Evolutionary conservation across 176 grass and related monocot genomes (phyloP).

Genomic region (Triticum monococcum): DNA sequence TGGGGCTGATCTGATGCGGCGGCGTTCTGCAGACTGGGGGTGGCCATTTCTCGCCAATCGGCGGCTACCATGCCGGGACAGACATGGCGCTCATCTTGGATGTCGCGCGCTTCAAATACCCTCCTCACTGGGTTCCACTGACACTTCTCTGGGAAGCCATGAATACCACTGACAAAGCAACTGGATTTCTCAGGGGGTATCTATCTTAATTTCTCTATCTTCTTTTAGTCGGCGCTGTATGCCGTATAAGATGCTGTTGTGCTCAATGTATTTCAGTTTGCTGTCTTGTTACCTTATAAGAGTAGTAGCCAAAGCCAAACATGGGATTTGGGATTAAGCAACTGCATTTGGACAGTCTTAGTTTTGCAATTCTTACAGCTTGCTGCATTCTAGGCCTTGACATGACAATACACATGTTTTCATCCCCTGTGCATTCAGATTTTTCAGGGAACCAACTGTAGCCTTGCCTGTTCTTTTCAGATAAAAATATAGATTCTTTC

Average conservation of each 20-base stretch:
- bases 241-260: background rate
- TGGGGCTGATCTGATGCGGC: background rate
- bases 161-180: slow-evolving; percentile 78
- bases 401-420: background rate
- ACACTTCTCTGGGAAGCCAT: slow-evolving; percentile 89
- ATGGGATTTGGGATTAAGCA: background rate
- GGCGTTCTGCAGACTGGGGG: slow-evolving; percentile 59
- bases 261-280: background rate
- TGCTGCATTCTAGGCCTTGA: background rate
- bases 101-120: slow-evolving; percentile 93
- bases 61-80: slow-evolving; percentile 68
- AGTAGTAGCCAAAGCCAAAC: too few relatives aligned
- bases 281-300: background rate
- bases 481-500: too few relatives aligned
- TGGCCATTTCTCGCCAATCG: slow-evolving; percentile 94
- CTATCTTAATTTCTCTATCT: background rate
- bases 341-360: background rate
- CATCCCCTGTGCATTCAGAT: background rate
- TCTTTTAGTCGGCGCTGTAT: background rate
- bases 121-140: slow-evolving; percentile 88
- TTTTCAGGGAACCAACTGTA: background rate
- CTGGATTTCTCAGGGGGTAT: slow-evolving; percentile 70
- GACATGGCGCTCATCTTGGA: slow-evolving; percentile 94
- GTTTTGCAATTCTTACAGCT: background rate
- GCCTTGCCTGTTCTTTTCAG: background rate